Evolutionary conservation across 257 asterid species (phyloP).

Genomic region (Nyctanthes arbortristis): DNA sequence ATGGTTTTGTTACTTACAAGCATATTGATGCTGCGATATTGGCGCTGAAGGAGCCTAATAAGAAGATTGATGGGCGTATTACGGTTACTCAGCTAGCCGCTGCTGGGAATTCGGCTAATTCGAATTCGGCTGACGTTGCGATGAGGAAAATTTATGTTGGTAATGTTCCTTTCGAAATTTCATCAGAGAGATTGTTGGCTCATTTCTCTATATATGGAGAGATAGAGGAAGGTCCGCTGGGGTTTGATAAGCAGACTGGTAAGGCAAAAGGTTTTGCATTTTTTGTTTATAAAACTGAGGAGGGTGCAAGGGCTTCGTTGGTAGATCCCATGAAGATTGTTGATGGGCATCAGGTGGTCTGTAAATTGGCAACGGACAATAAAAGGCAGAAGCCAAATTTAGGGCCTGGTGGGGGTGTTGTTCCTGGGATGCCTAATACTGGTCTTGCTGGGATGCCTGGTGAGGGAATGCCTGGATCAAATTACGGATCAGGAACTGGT

Average conservation of each 20-base stretch:
- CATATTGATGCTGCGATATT: conserved; percentile 82
- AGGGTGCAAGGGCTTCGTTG: conserved; percentile 79
- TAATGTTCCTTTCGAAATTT: conserved; percentile 85
- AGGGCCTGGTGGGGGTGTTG: conserved; percentile 59
- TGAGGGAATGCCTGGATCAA: conserved; percentile 41
- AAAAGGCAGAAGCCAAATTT: conserved; percentile 69
- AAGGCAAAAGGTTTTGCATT: conserved; percentile 93
- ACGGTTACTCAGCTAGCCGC: conserved; percentile 92
- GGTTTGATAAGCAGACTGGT: conserved; percentile 96
- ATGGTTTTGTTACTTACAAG: conserved; percentile 84
- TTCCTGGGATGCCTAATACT: conserved; percentile 46
- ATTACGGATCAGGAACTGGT: conserved; percentile 55
- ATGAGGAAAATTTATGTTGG: conserved; percentile 94
- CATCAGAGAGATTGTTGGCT: conserved; percentile 72
- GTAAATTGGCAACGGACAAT: conserved; percentile 91
- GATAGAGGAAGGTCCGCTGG: conserved; percentile 96
- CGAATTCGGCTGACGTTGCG: conserved; percentile 63
- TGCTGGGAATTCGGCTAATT: conserved; percentile 67
- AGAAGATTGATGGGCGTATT: conserved; percentile 93
- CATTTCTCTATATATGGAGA: conserved; percentile 81
- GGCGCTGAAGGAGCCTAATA: conserved; percentile 76
- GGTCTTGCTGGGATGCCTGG: conserved; percentile 51
- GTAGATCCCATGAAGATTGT: conserved; percentile 71
- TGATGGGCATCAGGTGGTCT: conserved; percentile 87
- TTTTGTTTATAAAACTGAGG: conserved; percentile 90